Conservation (phyloP, 805 yeast genomes). For the Candida glaebosa region DNA sequence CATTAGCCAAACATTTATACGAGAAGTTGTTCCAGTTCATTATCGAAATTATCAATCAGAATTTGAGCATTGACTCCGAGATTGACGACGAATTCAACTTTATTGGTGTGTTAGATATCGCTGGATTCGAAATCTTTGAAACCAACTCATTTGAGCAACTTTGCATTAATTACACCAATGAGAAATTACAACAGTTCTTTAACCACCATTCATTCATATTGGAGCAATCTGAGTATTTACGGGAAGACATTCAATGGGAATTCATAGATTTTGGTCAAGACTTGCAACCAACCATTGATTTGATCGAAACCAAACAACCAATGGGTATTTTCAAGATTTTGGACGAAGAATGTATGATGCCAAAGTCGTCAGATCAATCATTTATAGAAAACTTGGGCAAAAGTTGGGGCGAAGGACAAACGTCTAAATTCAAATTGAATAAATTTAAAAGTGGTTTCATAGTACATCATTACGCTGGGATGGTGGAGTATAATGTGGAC, state of each 20-base stretch:
- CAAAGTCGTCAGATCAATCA: conserved; percentile 78
- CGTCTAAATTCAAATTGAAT: conserved; percentile 62
- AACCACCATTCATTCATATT: conserved; percentile 60
- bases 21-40: conserved; percentile 78
- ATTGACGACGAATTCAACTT: conserved; percentile 30
- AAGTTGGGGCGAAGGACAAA: conserved; percentile 52
- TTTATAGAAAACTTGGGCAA: conserved; percentile 75
- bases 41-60: conserved; percentile 71
- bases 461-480: conserved; percentile 91
- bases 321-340: conserved; percentile 82
- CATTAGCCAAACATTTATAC: conserved; percentile 81
- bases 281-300: conserved; percentile 88
- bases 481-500: conserved; percentile 87
- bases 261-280: conserved; percentile 94
- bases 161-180: conserved; percentile 60
- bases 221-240: conserved; percentile 57
- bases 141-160: conserved; percentile 58
- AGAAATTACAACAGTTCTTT: conserved; percentile 57
- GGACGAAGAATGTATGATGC: conserved; percentile 94
- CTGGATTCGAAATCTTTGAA: conserved; percentile 60
- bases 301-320: conserved; percentile 73
- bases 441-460: conserved; percentile 75
- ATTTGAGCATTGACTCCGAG: conserved; percentile 39
- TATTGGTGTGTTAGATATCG: conserved; percentile 59
- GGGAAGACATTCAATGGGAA: conserved; percentile 60